These are phyloP conservation scores for Prunus armeniaca DNA, from an alignment of 306 rosid species.

Conservation along the genomic window DNA sequence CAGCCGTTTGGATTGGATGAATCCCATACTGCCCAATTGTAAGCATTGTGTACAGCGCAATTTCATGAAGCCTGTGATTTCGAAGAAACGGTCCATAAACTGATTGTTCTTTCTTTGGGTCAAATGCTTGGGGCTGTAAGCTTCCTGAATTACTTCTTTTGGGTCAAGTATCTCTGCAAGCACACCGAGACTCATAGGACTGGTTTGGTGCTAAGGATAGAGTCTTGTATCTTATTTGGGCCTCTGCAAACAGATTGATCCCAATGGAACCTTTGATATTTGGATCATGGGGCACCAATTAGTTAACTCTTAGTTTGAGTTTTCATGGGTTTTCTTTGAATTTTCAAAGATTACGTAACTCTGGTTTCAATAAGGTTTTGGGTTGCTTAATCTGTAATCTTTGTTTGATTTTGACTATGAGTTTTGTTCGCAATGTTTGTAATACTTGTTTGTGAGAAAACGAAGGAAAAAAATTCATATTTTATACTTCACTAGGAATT, in stretches of 20 bases:
- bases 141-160: not conserved
- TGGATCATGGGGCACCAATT: not conserved
- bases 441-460: too few species aligned
- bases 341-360: not conserved
- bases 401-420: not conserved
- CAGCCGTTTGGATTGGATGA: slow-evolving; percentile 13
- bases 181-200: slow-evolving; percentile 28
- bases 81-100: slow-evolving; percentile 22
- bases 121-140: too few species aligned
- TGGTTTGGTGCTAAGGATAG: slow-evolving; percentile 23
- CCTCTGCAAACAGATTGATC: slow-evolving; percentile 23
- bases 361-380: not conserved
- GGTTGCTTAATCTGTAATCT: not conserved
- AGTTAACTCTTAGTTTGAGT: not conserved
- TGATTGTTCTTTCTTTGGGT: slow-evolving; percentile 18
- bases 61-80: slow-evolving; percentile 7
- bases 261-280: not conserved
- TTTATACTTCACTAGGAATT: too few species aligned
- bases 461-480: too few species aligned
- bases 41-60: slow-evolving; percentile 12
- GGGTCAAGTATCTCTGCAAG: slow-evolving; percentile 25
- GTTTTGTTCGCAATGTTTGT: not conserved
- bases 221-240: slow-evolving; percentile 19
- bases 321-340: not conserved
- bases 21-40: slow-evolving; percentile 4